Conservation (phyloP, 2,329 filamentous ascomycete genomes). For the Fusarium devonianum region DNA sequence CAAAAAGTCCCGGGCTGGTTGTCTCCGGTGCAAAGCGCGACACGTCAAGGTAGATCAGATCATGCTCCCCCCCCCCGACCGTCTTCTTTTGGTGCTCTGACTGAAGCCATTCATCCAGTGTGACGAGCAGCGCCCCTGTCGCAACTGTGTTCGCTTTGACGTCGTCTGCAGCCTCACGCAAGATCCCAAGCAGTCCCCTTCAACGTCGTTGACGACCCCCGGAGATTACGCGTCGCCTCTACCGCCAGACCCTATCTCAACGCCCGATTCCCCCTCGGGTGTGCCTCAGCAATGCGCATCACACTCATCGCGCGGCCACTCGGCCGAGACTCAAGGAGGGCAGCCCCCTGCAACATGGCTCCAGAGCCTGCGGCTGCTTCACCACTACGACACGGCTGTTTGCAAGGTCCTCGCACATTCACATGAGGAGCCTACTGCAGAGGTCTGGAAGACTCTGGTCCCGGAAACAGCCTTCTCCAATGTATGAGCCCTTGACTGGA, state of each 20-base stretch:
- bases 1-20: constrained; percentile 25
- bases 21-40: constrained; percentile 24
- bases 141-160: constrained; percentile 23
- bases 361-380: constrained; percentile 24
- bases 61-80: no score
- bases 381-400: constrained; percentile 22
- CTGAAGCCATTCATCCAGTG: constrained; percentile 14
- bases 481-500: neutral
- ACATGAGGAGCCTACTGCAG: neutral
- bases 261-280: neutral
- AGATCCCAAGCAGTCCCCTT: neutral
- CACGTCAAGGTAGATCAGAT: constrained; percentile 23
- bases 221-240: neutral
- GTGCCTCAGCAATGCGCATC: neutral
- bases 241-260: neutral
- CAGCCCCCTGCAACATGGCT: constrained; percentile 15
- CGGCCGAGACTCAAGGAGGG: neutral
- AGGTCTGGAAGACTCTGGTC: constrained; percentile 18
- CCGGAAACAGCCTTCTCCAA: constrained; percentile 21
- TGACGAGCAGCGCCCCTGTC: constrained; percentile 25
- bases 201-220: neutral
- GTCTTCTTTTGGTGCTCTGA: no score
- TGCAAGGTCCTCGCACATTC: neutral
- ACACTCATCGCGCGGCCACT: neutral
- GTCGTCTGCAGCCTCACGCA: constrained; percentile 22